Conservation (phyloP, 495 filamentous ascomycete genomes). For the Aspergillus cavernicola region DNA sequence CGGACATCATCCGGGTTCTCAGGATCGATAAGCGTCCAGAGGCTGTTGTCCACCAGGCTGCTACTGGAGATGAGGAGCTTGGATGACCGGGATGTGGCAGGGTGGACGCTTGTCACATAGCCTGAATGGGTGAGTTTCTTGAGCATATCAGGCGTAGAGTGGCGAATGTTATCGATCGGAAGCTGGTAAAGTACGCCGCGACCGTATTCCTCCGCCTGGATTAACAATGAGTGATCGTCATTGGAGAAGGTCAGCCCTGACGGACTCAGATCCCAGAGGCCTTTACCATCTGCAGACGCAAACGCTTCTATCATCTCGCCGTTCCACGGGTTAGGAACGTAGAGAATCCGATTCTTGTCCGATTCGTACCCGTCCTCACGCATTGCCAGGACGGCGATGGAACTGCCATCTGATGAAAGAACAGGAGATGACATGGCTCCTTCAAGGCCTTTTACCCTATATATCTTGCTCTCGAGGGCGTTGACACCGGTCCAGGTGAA, state of each 20-base stretch:
- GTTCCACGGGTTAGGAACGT: constrained; percentile 58
- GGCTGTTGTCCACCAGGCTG: constrained; percentile 65
- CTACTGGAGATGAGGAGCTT: constrained; percentile 62
- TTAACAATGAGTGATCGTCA: constrained; percentile 60
- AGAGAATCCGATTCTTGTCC: constrained; percentile 76
- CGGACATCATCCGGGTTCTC: constrained; percentile 35
- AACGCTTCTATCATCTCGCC: constrained; percentile 59
- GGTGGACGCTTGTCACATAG: constrained; percentile 54
- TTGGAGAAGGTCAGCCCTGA: constrained; percentile 60
- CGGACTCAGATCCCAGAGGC: constrained; percentile 66
- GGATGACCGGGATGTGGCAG: constrained; percentile 43
- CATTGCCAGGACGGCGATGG: constrained; percentile 80
- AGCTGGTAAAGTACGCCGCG: constrained; percentile 63
- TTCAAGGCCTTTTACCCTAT: constrained; percentile 39
- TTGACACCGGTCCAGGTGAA: constrained; percentile 53
- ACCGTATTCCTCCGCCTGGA: constrained; percentile 64
- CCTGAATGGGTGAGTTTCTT: constrained; percentile 57
- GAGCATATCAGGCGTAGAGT: constrained; percentile 51
- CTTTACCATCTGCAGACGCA: constrained; percentile 56
- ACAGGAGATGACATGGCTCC: constrained; percentile 75
- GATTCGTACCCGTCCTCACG: constrained; percentile 79
- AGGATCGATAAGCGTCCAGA: constrained; percentile 59
- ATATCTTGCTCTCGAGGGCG: constrained; percentile 34
- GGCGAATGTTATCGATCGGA: constrained; percentile 45
- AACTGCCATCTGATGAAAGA: constrained; percentile 69